Base-by-base conservation (phyloP, 345 rosid genomes). In the Eutrema heterophyllum region DNA sequence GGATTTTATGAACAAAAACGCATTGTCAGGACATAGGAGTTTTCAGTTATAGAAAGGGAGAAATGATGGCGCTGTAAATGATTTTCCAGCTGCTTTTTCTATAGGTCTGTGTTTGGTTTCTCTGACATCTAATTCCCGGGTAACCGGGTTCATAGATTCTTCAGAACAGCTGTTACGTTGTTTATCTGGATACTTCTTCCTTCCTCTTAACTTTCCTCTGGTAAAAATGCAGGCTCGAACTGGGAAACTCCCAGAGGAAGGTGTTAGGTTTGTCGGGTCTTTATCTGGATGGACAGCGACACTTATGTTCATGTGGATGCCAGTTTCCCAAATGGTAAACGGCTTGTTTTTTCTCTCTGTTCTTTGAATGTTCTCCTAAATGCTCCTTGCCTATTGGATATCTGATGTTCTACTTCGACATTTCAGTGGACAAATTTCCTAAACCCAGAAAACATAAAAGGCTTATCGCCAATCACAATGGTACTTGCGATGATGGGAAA, bases 251-350 rank as follows among this genome's bases (percentile, higher is more conserved):
- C 41, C 97, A 0, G 86, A 84, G 73, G 65, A 86, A 86, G 87
- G 86, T 60, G 87, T 80, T 66, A 86, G 77, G 77, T 83, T 93
- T 62, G 74, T 93, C 4, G 88, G 86, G 51, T 83, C 82, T 55
- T 46, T 88, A 82, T 88, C 95, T 76, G 98, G 98, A 76, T 93
- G 97, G 98, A 88, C 97, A 29, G 95, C 98, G 7, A 93, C 98
- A 14, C 87, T 93, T 74, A 91, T 93, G 69, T 93, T 93, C 85
- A 93, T 93, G 98, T 91, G 97, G 96, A 93, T 93, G 96, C 94
- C 96, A 50, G 90, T 93, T 62, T 75, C 96, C 2, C 97, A 91
- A 71, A 86, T 89, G 98, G 98, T 93, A 73, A 45, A 43, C 1
- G 2, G 15, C 65, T 33, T 11, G 6, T 52, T 39, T 49, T 50